Evolutionary conservation across 805 yeast genomes (phyloP), one percentile per base, ranked within the genome.

Genomic region (Millerozyma acaciae): DNA sequence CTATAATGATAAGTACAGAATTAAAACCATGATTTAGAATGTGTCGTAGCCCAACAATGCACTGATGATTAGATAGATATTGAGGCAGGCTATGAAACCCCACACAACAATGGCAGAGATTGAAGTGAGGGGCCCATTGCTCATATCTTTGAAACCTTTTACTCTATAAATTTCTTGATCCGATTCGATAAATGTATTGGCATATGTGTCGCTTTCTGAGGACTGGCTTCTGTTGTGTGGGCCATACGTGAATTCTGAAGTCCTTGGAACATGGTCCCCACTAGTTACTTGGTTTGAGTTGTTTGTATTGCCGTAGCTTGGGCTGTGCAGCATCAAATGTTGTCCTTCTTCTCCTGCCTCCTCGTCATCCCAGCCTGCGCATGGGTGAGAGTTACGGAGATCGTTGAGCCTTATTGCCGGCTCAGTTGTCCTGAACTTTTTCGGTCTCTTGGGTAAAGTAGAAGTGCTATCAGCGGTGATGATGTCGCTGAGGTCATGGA

Each of bases 31-130:
- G 15, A n/a, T 15, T 31, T 42, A 53, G 19, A 52, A 36, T 10
- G 52, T 55, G 34, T 55, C 61, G 28, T 51, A 54, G 4, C 59
- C 61, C 33, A 55, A 34, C 2, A 51, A 15, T 43, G 51, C 39
- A 31, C 57, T 53, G 18, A 59, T 64, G 10, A 87, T 75, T 47
- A 87, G 65, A 62, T 82, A 86, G 38, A 80, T 61, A 50, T 87
- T 87, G 48, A 87, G 70, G 16, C 76, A 64, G 6, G 88, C 75
- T 15, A 87, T 84, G 16, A 78, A 68, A 1, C 73, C 73, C 87
- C 95, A 87, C 9, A 83, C 73, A 16, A 70, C 37, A 8, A 78
- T 50, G 2, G 93, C 85, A 1, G 65, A 29, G 26, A 68, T 53
- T 3, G 83, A 64, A 28, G 83, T 68, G 21, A 65, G 33, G 8